Base-by-base conservation (phyloP, 2,329 filamentous ascomycete genomes). In the Nakataea oryzae region DNA sequence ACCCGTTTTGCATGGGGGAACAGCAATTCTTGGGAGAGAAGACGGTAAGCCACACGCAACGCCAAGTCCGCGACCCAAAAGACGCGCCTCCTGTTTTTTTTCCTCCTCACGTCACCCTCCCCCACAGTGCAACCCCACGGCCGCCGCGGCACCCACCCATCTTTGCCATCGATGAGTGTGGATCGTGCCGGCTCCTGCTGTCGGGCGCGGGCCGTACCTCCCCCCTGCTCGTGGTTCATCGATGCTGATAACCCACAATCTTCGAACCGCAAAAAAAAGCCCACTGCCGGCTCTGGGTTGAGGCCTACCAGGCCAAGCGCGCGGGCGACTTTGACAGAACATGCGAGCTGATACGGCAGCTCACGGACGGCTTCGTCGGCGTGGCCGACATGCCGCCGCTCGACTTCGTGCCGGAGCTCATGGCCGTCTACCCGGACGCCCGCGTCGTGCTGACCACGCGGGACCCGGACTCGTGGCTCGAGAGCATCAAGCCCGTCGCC, bases 1-100 rank as follows among this genome's bases (percentile, higher is more conserved):
- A 0, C 80, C 80, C 3, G 74, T 78, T 56, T 76, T 79, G 66
- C 80, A 83, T 64, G 77, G 78, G 59, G 80, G 80, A 28, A 80
- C 71, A 1, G 72, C 74, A 55, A 64, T 74, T 6, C 63, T 75
- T 11, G 64, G 69, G 1, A 70, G 73, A 27, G 71, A 76, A 62
- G 73, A 75, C 32, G 69, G 74, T 74, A 65, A 55, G 66, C 57
- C 28, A 9, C 61, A 50, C 1, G 11, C 41, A 50, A 1, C 8
- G 41, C 41, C 34, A 41, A 41, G 34, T 17, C 34, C 34, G 8
- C 14, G 21, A 5, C 21, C 8, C 3, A n/a, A n/a, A 5, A 3
- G 3, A 50, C n/a, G n/a, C n/a, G n/a, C 5, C 21, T n/a, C 21
- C 21, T 50, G 41, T n/a, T 5, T 9, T n/a, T n/a, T n/a, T n/a